These are phyloP conservation scores for Fraxinus quadrangulata DNA, from an alignment of 257 asterid genomes.

Conservation along the genomic window DNA sequence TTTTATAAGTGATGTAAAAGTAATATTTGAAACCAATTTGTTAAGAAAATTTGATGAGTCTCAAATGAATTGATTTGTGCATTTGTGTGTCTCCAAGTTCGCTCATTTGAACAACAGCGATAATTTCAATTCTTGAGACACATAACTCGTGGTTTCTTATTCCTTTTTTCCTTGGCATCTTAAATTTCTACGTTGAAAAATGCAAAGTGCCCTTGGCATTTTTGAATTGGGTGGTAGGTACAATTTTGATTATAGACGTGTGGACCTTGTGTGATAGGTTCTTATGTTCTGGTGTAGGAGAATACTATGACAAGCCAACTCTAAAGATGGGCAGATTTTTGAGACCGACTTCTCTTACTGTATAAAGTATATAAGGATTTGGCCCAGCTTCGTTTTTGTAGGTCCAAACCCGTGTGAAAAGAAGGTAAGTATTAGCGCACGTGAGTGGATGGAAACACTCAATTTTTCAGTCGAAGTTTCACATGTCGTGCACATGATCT, in stretches of 20 bases:
- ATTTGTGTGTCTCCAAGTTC: too few species aligned
- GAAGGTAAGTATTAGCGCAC: not conserved
- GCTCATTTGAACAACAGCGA: too few species aligned
- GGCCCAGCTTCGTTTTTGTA: not conserved
- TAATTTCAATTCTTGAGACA: not conserved
- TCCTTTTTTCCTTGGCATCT: not conserved
- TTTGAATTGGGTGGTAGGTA: not conserved
- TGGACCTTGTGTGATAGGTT: not conserved
- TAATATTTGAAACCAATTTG: too few species aligned
- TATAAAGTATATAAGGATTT: not conserved
- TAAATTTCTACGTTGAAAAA: not conserved
- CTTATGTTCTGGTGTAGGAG: not conserved
- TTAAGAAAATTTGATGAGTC: too few species aligned
- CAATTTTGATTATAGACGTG: not conserved
- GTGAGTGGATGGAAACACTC: not conserved
- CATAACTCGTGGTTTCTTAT: not conserved
- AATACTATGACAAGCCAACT: not conserved
- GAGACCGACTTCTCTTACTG: constrained; percentile 7
- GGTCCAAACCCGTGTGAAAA: not conserved
- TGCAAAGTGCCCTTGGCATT: not conserved
- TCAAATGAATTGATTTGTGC: too few species aligned
- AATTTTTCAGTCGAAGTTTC: not conserved
- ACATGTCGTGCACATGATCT: not conserved
- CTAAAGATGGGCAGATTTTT: not conserved
- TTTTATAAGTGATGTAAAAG: too few species aligned